Evolutionary conservation across 306 rosid genomes (phyloP).

Genomic region (Lablab purpureus): DNA sequence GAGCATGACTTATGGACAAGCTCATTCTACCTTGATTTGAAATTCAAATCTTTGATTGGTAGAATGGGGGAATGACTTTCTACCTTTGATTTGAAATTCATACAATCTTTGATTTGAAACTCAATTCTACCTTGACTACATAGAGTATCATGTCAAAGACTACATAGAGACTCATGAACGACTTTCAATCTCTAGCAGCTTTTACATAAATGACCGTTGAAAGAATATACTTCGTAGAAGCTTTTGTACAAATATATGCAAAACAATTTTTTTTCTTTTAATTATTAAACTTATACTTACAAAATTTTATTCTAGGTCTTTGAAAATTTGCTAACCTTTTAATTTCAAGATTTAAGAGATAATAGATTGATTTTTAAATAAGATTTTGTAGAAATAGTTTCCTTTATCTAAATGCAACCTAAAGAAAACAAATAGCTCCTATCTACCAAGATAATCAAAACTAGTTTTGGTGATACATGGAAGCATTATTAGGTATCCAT

Average conservation of each 20-base stretch:
- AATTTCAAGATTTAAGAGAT: neutral
- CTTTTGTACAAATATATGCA: neutral
- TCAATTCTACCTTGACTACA: too few relatives aligned
- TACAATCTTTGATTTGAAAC: too few relatives aligned
- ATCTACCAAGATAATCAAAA: slow-evolving; percentile 20
- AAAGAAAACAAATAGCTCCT: slow-evolving; percentile 33
- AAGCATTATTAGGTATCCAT: slow-evolving; percentile 27
- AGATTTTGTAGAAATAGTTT: slow-evolving; percentile 5
- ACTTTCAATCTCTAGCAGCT: neutral
- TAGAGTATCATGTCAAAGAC: slow-evolving; percentile 13
- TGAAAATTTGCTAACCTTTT: slow-evolving; percentile 1
- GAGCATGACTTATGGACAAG: neutral
- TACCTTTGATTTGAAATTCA: too few relatives aligned
- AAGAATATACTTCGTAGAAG: neutral
- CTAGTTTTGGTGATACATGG: slow-evolving; percentile 24
- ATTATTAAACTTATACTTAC: slow-evolving; percentile 9
- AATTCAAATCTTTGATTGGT: neutral
- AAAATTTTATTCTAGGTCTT: neutral
- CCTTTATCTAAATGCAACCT: slow-evolving; percentile 18
- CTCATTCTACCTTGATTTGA: slow-evolving; percentile 6
- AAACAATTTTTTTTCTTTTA: neutral
- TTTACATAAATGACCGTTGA: neutral
- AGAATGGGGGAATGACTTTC: neutral
- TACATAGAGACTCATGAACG: neutral
- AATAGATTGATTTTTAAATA: slow-evolving; percentile 5